A percentile compares a stretch with the other conserved stretches of the same genome.
Conservation (phyloP, 2,329 filamentous ascomycete genomes). For the Tolypocladium amazonense region DNA sequence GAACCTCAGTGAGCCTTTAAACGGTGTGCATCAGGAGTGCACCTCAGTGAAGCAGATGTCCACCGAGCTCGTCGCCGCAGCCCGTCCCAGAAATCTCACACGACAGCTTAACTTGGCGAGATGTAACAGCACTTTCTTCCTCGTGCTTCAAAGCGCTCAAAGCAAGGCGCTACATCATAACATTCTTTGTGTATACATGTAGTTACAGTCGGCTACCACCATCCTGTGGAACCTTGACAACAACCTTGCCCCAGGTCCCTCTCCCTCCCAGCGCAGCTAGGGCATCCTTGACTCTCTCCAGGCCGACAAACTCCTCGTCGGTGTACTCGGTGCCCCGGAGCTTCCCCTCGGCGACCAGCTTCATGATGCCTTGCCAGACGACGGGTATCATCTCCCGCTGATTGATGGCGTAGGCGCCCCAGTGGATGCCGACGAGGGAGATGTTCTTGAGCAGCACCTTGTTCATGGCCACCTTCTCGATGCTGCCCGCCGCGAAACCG, state of each 20-base stretch:
- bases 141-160: no score
- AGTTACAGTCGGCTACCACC: conserved; percentile 46
- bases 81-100: not conserved
- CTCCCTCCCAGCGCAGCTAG: conserved; percentile 67
- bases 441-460: conserved; percentile 92
- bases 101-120: no score
- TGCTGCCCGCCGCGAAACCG: conserved; percentile 65
- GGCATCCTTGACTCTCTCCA: conserved; percentile 70
- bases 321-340: conserved; percentile 74
- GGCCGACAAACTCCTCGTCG: conserved; percentile 70
- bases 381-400: conserved; percentile 58
- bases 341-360: conserved; percentile 66
- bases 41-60: not conserved
- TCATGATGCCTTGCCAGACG: conserved; percentile 78
- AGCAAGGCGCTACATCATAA: not conserved
- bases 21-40: not conserved
- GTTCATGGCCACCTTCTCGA: conserved; percentile 90
- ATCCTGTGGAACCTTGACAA: conserved; percentile 70
- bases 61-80: not conserved
- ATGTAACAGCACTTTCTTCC: no score
- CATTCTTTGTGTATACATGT: not conserved
- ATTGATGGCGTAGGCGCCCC: conserved; percentile 71
- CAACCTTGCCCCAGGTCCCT: conserved; percentile 93
- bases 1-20: not conserved
- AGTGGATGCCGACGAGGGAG: conserved; percentile 78